Conservation (phyloP, 805 yeast genomes). For the Candida hungchunana region DNA sequence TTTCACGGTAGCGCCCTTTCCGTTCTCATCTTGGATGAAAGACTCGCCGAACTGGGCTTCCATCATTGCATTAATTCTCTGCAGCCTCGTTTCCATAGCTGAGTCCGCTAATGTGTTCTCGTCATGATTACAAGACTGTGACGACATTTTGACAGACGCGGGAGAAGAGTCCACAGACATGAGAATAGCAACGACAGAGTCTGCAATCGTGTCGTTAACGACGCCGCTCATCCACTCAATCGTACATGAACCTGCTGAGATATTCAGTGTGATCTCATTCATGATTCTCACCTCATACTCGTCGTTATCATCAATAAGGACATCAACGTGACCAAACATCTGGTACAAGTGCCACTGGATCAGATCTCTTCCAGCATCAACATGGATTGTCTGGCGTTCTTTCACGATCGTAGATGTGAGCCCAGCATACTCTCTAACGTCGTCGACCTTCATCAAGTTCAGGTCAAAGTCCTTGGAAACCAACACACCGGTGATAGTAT, state of each 20-base stretch:
- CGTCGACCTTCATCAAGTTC: slow-evolving; percentile 76
- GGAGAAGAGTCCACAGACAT: slow-evolving; percentile 93
- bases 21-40: slow-evolving; percentile 39
- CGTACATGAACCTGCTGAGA: slow-evolving; percentile 47
- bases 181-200: slow-evolving; percentile 83
- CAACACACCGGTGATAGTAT: slow-evolving; percentile 71
- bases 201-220: slow-evolving; percentile 91
- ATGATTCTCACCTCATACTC: slow-evolving; percentile 53
- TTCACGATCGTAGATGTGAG: slow-evolving; percentile 79
- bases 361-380: slow-evolving; percentile 76
- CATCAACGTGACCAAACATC: slow-evolving; percentile 86
- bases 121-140: slow-evolving; percentile 49
- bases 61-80: slow-evolving; percentile 58
- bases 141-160: slow-evolving; percentile 85
- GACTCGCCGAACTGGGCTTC: slow-evolving; percentile 87
- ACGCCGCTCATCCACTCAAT: slow-evolving; percentile 91
- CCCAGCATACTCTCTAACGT: slow-evolving; percentile 84
- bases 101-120: slow-evolving; percentile 33
- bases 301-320: slow-evolving; percentile 50
- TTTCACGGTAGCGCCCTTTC: slow-evolving; percentile 51
- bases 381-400: slow-evolving; percentile 74
- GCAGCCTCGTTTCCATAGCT: slow-evolving; percentile 37
- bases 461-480: slow-evolving; percentile 90
- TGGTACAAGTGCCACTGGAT: slow-evolving; percentile 88
- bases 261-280: slow-evolving; percentile 54